These are phyloP conservation scores for Suillus placidus DNA, from an alignment of 768 basidiomycete genomes.

Conservation along the genomic window DNA sequence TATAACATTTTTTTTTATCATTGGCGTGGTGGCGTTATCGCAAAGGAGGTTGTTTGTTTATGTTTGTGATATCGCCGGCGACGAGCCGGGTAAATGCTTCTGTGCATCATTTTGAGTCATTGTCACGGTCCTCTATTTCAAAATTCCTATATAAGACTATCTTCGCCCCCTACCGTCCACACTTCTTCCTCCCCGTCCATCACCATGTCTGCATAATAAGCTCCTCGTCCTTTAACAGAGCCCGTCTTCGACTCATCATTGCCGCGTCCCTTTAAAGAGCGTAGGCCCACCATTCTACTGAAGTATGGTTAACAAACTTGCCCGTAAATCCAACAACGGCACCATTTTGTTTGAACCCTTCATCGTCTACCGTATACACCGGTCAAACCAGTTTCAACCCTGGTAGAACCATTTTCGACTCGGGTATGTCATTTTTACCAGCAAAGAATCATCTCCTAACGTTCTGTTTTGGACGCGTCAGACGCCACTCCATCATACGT, in stretches of 20 bases:
- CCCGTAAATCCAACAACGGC: conserved; percentile 82
- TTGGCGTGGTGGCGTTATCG: conserved; percentile 25
- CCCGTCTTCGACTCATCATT: conserved; percentile 17
- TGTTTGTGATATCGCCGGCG: conserved; percentile 25
- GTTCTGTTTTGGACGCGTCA: conserved; percentile 19
- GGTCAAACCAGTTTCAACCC: conserved; percentile 34
- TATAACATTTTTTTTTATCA: conserved; percentile 11
- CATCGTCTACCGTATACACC: conserved; percentile 86
- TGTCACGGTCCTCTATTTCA: conserved; percentile 30
- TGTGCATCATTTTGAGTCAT: conserved; percentile 37
- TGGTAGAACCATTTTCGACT: conserved; percentile 25
- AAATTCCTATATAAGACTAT: conserved; percentile 50
- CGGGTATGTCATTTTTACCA: conserved; percentile 21
- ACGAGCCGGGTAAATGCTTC: conserved; percentile 25
- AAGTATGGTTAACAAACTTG: conserved; percentile 84
- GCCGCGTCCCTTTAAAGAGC: conserved; percentile 29
- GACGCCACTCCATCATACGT: conserved; percentile 18
- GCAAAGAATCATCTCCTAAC: conserved; percentile 1
- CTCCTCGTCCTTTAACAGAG: conserved; percentile 18
- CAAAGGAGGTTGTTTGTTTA: conserved; percentile 18
- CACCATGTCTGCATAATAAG: conserved; percentile 42
- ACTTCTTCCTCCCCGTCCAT: conserved; percentile 30
- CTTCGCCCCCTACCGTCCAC: conserved; percentile 24
- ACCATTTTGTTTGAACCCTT: conserved; percentile 85
- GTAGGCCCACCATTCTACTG: conserved; percentile 33